A percentile compares a stretch with the other conserved stretches of the same genome.
These are phyloP conservation scores for Terfezia claveryi DNA, from an alignment of 495 filamentous ascomycete species.

Conservation along the genomic window DNA sequence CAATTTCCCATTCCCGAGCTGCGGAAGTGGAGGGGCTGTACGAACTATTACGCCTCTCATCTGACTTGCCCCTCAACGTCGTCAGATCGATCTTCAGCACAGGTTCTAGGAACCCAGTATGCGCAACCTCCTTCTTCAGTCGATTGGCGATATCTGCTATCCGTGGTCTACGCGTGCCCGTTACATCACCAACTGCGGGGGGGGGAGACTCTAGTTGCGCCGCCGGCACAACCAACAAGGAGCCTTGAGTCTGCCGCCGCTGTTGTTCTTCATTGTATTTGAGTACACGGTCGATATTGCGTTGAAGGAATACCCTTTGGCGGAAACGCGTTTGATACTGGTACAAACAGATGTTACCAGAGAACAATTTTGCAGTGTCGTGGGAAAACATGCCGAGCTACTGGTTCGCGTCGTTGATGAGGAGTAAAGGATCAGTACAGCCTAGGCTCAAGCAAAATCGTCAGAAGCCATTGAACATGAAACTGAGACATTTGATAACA, in stretches of 20 bases:
- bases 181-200: conserved; percentile 5
- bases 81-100: conserved; percentile 14
- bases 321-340: conserved; percentile 10
- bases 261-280: conserved; percentile 2
- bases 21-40: background rate
- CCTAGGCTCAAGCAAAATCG: background rate
- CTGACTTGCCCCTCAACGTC: conserved; percentile 6
- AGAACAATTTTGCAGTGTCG: conserved; percentile 5
- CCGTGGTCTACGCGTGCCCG: conserved; percentile 5
- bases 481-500: no score
- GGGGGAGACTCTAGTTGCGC: background rate
- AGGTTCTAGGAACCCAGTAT: conserved; percentile 7
- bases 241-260: background rate
- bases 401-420: background rate
- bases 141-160: conserved; percentile 9
- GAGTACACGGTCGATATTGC: conserved; percentile 14
- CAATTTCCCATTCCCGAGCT: background rate
- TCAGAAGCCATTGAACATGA: no score
- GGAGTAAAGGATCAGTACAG: background rate
- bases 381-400: background rate
- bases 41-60: background rate
- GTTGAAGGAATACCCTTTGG: conserved; percentile 10
- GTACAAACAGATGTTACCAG: conserved; percentile 15
- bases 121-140: conserved; percentile 11
- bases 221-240: background rate